A percentile compares a stretch with the other conserved stretches of the same genome.
phyloP scores from a whole-genome alignment of 352 stramenopile species.

The Phytopythium montanum region DNA sequence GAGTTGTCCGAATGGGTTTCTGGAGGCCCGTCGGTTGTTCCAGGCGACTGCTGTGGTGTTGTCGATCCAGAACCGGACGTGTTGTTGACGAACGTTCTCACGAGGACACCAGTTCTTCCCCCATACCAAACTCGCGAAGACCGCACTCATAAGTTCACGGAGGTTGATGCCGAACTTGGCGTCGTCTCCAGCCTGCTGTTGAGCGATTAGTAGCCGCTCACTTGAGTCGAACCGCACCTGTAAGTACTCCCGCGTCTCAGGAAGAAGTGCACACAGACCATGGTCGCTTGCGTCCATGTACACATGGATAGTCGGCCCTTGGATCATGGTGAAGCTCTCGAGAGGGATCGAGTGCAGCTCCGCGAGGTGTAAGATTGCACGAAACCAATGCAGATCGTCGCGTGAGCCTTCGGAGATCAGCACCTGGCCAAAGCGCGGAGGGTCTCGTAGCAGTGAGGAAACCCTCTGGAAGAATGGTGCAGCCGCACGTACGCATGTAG shows the following conservation, averaged over 20 bases:
- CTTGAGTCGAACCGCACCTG: slow-evolving; percentile 6
- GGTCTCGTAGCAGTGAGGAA: neutral
- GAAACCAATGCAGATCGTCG: slow-evolving; percentile 10
- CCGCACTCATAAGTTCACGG: slow-evolving; percentile 12
- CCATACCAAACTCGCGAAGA: slow-evolving; percentile 8
- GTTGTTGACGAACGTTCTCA: neutral
- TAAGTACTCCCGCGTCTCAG: slow-evolving; percentile 4
- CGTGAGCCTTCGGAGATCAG: neutral
- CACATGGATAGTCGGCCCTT: slow-evolving; percentile 2
- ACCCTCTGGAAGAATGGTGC: slow-evolving; percentile 12
- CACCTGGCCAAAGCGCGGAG: neutral
- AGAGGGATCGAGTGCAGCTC: slow-evolving; percentile 6
- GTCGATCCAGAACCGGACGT: slow-evolving; percentile 17
- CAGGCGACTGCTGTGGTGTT: slow-evolving; percentile 6
- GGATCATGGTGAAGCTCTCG: neutral
- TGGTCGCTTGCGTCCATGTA: slow-evolving; percentile 17
- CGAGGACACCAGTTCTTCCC: neutral
- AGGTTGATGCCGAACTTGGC: slow-evolving; percentile 17
- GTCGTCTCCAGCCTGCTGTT: neutral
- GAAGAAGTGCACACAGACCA: slow-evolving; percentile 14
- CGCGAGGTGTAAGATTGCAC: neutral
- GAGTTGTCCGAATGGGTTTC: neutral
- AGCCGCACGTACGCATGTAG: slow-evolving; percentile 3
- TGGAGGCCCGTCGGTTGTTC: neutral
- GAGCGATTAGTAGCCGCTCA: neutral